Percentiles rank a stretch among this genome's conserved stretches.
These are phyloP conservation scores for Neurospora hispaniola DNA, from an alignment of 495 filamentous ascomycete species.

Conservation along the genomic window DNA sequence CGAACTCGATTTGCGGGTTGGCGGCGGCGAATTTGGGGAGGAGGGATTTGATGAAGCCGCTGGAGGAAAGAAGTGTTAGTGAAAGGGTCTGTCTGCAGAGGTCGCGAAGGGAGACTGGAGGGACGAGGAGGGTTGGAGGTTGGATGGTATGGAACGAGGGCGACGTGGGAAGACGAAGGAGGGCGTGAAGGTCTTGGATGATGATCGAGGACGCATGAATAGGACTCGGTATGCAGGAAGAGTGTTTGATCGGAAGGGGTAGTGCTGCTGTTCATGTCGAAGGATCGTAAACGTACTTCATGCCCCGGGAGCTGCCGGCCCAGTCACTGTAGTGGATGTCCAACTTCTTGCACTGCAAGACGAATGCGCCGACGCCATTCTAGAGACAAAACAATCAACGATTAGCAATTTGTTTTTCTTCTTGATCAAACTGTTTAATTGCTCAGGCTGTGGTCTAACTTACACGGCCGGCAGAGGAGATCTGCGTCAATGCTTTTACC, in stretches of 20 bases:
- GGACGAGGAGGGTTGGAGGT: too few relatives aligned
- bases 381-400: constrained; percentile 23
- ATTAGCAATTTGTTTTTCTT: background rate
- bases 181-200: too few relatives aligned
- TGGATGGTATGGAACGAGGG: too few relatives aligned
- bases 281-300: constrained; percentile 57
- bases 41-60: constrained; percentile 65
- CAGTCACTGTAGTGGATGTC: constrained; percentile 96
- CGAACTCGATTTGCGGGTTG: constrained; percentile 86
- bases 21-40: constrained; percentile 65
- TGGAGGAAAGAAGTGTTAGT: constrained; percentile 18
- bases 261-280: too few relatives aligned
- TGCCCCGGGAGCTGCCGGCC: constrained; percentile 81
- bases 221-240: too few relatives aligned
- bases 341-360: constrained; percentile 90
- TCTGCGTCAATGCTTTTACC: constrained; percentile 46
- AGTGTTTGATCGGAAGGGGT: too few relatives aligned
- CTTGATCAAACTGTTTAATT: background rate
- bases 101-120: too few relatives aligned
- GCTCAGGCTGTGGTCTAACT: background rate
- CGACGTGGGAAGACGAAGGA: too few relatives aligned
- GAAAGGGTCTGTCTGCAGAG: too few relatives aligned
- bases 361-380: constrained; percentile 96
- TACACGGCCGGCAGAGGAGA: constrained; percentile 56
- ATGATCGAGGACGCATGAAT: too few relatives aligned